phyloP scores from a whole-genome alignment of 805 yeast species.

The Candida methanosorbosa region DNA sequence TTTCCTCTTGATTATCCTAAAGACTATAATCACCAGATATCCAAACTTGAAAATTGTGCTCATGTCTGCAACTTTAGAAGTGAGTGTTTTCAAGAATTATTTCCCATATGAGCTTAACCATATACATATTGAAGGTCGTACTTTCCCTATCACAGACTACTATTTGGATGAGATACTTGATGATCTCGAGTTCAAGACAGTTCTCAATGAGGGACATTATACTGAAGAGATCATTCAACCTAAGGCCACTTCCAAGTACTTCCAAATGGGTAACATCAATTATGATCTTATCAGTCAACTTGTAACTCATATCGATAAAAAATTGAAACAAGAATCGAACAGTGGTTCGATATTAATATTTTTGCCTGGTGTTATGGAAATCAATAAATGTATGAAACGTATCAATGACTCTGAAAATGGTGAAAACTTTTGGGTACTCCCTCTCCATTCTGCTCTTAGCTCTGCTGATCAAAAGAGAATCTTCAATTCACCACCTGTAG shows the following conservation, averaged over 20 bases:
- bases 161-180: slow-evolving; percentile 62
- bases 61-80: slow-evolving; percentile 93
- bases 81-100: slow-evolving; percentile 54
- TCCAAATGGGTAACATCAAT: slow-evolving; percentile 60
- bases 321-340: slow-evolving; percentile 30
- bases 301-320: slow-evolving; percentile 42
- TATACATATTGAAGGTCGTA: slow-evolving; percentile 84
- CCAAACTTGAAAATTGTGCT: slow-evolving; percentile 60
- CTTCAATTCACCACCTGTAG: slow-evolving; percentile 46
- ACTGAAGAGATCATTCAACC: slow-evolving; percentile 39
- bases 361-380: slow-evolving; percentile 88
- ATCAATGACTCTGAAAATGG: slow-evolving; percentile 9
- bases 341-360: slow-evolving; percentile 77
- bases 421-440: slow-evolving; percentile 39
- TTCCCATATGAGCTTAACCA: slow-evolving; percentile 46
- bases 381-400: slow-evolving; percentile 51
- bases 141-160: slow-evolving; percentile 79
- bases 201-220: slow-evolving; percentile 11
- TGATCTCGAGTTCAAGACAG: slow-evolving; percentile 47
- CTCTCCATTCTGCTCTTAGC: slow-evolving; percentile 81
- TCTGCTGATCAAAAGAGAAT: slow-evolving; percentile 78
- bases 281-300: slow-evolving; percentile 60
- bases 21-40: slow-evolving; percentile 41
- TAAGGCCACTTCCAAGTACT: slow-evolving; percentile 56
- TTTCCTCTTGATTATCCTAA: slow-evolving; percentile 69